phyloP scores from a whole-genome alignment of 352 stramenopile genomes.

The Pythium angustatum region DNA sequence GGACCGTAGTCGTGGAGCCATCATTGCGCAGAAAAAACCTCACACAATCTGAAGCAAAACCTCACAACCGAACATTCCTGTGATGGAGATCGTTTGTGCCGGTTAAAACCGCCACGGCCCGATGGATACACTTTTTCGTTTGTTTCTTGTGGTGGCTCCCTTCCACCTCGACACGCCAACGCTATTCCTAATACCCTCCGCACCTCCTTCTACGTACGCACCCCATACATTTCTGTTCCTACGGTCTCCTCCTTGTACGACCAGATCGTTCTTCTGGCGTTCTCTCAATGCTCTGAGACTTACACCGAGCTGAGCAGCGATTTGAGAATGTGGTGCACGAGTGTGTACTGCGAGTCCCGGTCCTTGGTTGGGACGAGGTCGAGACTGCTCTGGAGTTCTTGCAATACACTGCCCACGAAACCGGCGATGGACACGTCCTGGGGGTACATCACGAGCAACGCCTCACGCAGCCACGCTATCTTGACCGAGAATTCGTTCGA shows the following conservation, averaged over 20 bases:
- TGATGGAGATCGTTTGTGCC: conserved; percentile 22
- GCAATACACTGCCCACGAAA: conserved; percentile 77
- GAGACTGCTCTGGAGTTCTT: conserved; percentile 68
- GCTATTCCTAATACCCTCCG: conserved; percentile 1
- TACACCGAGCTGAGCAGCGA: conserved; percentile 79
- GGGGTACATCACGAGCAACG: conserved; percentile 80
- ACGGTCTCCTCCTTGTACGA: background rate
- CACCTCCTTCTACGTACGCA: too few species aligned
- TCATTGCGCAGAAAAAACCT: conserved; percentile 3
- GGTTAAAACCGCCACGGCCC: conserved; percentile 13
- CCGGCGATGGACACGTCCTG: conserved; percentile 68
- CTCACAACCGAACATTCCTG: conserved; percentile 21
- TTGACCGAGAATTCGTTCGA: conserved; percentile 67
- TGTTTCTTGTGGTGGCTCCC: background rate
- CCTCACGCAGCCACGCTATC: conserved; percentile 77
- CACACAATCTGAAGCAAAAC: conserved; percentile 16
- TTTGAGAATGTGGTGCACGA: conserved; percentile 85
- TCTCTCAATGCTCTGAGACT: too few species aligned
- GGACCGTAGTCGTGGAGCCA: conserved; percentile 12
- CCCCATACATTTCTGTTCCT: too few species aligned
- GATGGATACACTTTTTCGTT: conserved; percentile 10
- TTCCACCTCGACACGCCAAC: background rate
- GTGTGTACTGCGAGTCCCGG: conserved; percentile 81
- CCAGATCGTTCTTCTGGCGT: background rate
- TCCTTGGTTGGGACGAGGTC: conserved; percentile 56